Evolutionary conservation across 768 basidiomycete genomes (phyloP), one percentile per base, ranked within the genome.

Genomic region (Tephrocybe sp.): DNA sequence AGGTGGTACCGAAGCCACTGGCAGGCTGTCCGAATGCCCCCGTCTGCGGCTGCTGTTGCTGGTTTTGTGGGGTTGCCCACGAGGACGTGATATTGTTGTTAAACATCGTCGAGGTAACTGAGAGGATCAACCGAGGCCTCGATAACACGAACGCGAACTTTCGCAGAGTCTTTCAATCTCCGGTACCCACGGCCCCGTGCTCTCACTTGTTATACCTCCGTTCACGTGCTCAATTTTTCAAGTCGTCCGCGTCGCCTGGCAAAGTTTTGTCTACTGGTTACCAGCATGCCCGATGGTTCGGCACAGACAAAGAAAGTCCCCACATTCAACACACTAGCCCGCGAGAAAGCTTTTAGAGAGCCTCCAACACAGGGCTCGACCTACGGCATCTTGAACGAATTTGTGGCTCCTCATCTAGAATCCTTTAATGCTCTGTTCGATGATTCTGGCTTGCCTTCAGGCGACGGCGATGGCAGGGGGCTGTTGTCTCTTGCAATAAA

Each of bases 381-480:
- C 11, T 83, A 90, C 56, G 83, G 83, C 16, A 89, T 89, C 45
- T 76, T 98, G 52, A 92, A 97, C 58, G 91, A 96, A 69, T 91
- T 98, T 60, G 92, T 98, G 46, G 73, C 82, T 19, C 96, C 97
- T 5, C 95, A 98, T 65, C 82, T 98, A 54, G 89, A 98, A 66
- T 93, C 91, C 31, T 98, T 99, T 78, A 96, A 98, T 68, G 86
- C 92, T 13, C 79, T 99, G 22, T 95, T 98, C 66, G 95, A 98
- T 61, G 93, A 96, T 65, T 86, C 88, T 45, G 88, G 88, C n/a
- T 65, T 89, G 47, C 82, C 86, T 49, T 63, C 76, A 37, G 86
- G 87, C 9, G 85, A 86, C 58, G 85, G 85, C 12, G 83, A 91
- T 48, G 90, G 89, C 1, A 77, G 77, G 27, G 97, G 97, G 0